phyloP scores from a whole-genome alignment of 1,139 yeast genomes.

The Magnusiomyces fungicola region DNA sequence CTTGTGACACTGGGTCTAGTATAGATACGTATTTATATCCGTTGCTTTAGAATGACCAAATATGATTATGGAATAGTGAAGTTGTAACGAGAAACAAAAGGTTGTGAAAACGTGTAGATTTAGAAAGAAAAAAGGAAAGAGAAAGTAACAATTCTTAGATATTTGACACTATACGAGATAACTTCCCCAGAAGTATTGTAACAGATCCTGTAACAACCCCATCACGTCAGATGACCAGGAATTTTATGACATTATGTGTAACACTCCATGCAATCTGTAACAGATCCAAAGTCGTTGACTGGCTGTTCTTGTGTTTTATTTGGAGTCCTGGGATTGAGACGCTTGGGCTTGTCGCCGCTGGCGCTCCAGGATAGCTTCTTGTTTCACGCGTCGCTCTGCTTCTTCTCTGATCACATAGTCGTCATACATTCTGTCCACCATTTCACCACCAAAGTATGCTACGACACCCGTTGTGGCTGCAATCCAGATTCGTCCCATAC shows the following conservation, averaged over 20 bases:
- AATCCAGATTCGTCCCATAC: conserved; percentile 45
- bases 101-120: too few relatives aligned
- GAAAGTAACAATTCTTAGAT: too few relatives aligned
- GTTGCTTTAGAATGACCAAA: neutral
- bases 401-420: conserved; percentile 39
- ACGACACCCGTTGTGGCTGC: conserved; percentile 48
- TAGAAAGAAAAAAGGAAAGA: too few relatives aligned
- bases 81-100: too few relatives aligned
- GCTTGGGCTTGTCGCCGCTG: conserved; percentile 11
- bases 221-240: too few relatives aligned
- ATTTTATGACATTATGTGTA: too few relatives aligned
- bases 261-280: too few relatives aligned
- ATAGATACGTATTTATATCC: too few relatives aligned
- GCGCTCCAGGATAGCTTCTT: conserved; percentile 17
- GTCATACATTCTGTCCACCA: conserved; percentile 42
- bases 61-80: conserved; percentile 23
- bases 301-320: neutral
- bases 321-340: neutral
- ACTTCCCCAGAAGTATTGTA: too few relatives aligned
- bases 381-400: conserved; percentile 30
- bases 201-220: conserved; percentile 30
- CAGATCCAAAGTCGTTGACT: neutral
- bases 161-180: too few relatives aligned
- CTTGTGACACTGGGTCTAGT: too few relatives aligned
- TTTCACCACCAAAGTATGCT: conserved; percentile 47